Base-by-base conservation (phyloP, 352 stramenopile genomes). In the Globisporangium megalacanthum region DNA sequence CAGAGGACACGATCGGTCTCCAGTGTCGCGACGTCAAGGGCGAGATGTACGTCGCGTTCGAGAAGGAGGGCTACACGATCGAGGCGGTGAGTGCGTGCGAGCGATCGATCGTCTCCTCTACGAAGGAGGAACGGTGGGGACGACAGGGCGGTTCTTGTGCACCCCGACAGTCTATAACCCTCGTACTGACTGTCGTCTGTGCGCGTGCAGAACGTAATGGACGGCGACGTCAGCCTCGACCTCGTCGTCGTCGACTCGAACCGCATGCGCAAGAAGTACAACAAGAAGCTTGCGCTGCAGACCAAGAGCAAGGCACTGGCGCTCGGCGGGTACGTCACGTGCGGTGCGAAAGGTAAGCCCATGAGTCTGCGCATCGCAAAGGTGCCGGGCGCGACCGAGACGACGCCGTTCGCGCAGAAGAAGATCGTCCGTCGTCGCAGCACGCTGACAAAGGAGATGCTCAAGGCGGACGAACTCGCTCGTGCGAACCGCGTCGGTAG, bases 241-340 rank as follows among this genome's bases (percentile, higher is more conserved):
- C 47, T 91, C 39, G 64, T 60, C 17, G 75, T 91, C 37, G 75
- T 88, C 25, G 78, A 92, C 67, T 87, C 78, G 56, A 88, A 91
- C 54, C 83, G 80, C 48, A 79, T 88, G 33, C 72, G 80, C 56
- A 88, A 83, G 62, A 78, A 66, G 25, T 82, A 77, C 61, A 88
- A 92, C 64, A 77, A 87, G 31, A 54, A 74, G 25, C 56, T 89
- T 6, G 75, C 66, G 8, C 67, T 79, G 52, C 61, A 77, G 25
- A 39, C 48, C 35, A 87, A 85, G 57, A 61, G 68, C 49, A 88
- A 88, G 65, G 70, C 66, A 45, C 69, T 79, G 17, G 67, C 58
- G 2, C 61, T 60, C 14, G 74, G 73, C 19, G 81, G 75, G 13
- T 72, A 75, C 15, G 68, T 88, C 56, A 74, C 65, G 17, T 87